phyloP scores from a whole-genome alignment of 2,329 filamentous ascomycete genomes.

The Helminthosporium solani region DNA sequence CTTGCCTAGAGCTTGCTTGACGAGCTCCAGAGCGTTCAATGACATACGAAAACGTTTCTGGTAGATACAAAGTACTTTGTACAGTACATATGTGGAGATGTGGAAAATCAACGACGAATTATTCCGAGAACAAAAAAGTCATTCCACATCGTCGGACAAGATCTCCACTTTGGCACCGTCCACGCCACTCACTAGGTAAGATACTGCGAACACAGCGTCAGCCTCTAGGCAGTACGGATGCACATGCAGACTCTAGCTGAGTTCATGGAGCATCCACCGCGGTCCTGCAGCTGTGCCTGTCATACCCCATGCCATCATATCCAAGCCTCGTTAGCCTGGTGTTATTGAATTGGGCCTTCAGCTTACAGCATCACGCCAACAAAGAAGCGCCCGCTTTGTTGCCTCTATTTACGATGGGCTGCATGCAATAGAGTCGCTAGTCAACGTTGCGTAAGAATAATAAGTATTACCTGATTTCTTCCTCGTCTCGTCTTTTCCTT shows the following conservation, averaged over 20 bases:
- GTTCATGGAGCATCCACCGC: not conserved
- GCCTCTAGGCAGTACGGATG: not conserved
- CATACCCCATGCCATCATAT: not conserved
- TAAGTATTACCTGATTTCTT: slow-evolving; percentile 15
- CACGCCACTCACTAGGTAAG: too few relatives aligned
- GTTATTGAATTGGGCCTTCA: not conserved
- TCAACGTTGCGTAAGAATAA: not conserved
- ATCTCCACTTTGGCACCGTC: too few relatives aligned
- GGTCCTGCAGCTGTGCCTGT: not conserved
- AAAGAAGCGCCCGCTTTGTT: not conserved
- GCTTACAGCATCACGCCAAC: not conserved
- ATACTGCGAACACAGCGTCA: not conserved
- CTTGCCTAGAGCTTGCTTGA: not conserved
- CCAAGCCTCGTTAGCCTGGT: not conserved
- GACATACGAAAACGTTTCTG: too few relatives aligned
- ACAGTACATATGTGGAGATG: too few relatives aligned
- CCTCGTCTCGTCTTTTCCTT: not conserved
- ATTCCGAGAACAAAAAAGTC: too few relatives aligned
- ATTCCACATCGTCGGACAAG: too few relatives aligned
- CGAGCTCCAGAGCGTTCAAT: not conserved
- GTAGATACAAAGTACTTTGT: too few relatives aligned
- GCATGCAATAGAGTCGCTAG: slow-evolving; percentile 13
- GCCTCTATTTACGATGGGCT: slow-evolving; percentile 4
- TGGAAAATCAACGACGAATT: too few relatives aligned
- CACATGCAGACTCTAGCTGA: not conserved